Evolutionary conservation across 2,329 filamentous ascomycete genomes (phyloP).

Genomic region (Zasmidium angulare): DNA sequence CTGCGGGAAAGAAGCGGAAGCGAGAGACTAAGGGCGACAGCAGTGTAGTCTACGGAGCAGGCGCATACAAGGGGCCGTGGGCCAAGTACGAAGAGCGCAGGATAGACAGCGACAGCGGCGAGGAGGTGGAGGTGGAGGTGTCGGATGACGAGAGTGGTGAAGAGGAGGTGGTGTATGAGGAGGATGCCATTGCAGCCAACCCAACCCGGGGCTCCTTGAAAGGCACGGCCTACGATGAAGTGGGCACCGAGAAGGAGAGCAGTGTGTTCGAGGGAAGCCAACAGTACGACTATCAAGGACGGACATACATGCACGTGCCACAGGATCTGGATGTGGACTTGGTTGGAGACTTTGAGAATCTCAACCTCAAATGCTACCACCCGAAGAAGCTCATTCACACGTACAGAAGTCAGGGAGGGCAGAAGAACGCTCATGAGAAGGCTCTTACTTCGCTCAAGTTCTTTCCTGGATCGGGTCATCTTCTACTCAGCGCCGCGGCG

Average conservation of each 20-base stretch:
- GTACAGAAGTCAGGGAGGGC: constrained; percentile 69
- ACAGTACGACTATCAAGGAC: constrained; percentile 88
- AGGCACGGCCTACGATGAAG: constrained; percentile 53
- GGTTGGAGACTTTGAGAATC: constrained; percentile 73
- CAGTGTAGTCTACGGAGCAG: constrained; percentile 78
- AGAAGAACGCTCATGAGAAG: constrained; percentile 56
- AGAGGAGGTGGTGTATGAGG: constrained; percentile 74
- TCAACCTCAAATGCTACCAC: constrained; percentile 58
- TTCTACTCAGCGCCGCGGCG: constrained; percentile 84
- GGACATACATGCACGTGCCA: constrained; percentile 97
- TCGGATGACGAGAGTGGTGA: constrained; percentile 75
- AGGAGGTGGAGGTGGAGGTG: constrained; percentile 66
- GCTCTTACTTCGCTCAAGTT: constrained; percentile 87
- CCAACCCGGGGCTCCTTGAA: constrained; percentile 53
- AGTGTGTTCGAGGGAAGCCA: constrained; percentile 82
- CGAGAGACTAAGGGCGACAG: constrained; percentile 84
- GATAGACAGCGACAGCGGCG: constrained; percentile 67
- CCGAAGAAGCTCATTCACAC: constrained; percentile 92
- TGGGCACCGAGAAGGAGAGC: constrained; percentile 62
- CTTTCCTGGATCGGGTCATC: constrained; percentile 82
- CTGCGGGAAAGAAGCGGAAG: constrained; percentile 68
- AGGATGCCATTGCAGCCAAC: constrained; percentile 65
- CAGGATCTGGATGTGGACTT: constrained; percentile 86
- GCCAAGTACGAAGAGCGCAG: constrained; percentile 77
- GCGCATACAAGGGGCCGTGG: constrained; percentile 93